Base-by-base conservation (phyloP, 805 yeast genomes). In the Metschnikowia amazonensis region DNA sequence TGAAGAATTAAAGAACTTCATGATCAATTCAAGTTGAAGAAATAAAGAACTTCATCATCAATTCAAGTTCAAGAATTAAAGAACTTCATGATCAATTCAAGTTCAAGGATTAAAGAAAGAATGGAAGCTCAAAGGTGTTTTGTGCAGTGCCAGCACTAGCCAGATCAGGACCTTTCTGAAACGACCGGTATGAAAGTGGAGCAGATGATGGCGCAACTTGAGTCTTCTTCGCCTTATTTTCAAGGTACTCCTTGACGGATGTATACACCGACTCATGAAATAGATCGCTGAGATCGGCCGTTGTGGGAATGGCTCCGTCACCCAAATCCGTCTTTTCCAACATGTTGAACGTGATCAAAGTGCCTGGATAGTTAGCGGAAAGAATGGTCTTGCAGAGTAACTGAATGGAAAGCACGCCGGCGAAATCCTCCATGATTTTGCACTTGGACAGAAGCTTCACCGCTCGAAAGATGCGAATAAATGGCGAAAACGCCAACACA, bases 311-410 rank as follows among this genome's bases (percentile, higher is more conserved):
- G 14, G 49, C 51, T 18, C 56, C 59, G 1, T 48, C 50, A 21
- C 35, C 42, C 11, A 43, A 23, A 5, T 55, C 44, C 7, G 60
- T 42, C 24, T 56, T 44, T 45, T 71, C 76, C 36, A 70, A 51
- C 70, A 70, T 63, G 50, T 70, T 68, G 48, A 70, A 68, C 1
- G 69, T 65, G 3, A 72, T 62, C 28, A 72, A 54, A 1, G 72
- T 65, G 8, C 75, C 75, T 1, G 67, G 52, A 41, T 70, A 67
- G 27, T 50, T 58, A 11, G 61, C 46, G 11, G 59, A 44, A 2
- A 52, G 52, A 10, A 53, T 41, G 48, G 64, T 66, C 44, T 65
- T 67, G 47, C 74, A 70, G 5, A 72, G 56, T 31, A 71, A 55
- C 49, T 71, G 75, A 14, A 71, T 49, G 3, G 70, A 62, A 13